A percentile compares a stretch with the other conserved stretches of the same genome.
These are phyloP conservation scores for Aspergillus funiculosus DNA, from an alignment of 495 filamentous ascomycete species.

Conservation along the genomic window DNA sequence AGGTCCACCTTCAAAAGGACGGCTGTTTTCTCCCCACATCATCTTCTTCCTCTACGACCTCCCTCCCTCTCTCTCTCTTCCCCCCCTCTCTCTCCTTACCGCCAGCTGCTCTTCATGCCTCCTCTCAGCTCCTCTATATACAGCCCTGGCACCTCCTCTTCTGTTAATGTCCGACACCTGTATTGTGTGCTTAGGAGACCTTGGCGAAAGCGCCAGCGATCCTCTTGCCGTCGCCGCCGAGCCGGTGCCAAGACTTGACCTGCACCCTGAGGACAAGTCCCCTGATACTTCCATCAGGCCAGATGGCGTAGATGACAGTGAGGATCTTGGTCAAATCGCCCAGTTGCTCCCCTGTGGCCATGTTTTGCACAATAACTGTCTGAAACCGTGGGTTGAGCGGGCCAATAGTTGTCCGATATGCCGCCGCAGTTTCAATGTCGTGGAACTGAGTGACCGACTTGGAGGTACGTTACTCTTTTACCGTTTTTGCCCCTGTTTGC, in stretches of 20 bases:
- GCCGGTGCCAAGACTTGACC: constrained; percentile 44
- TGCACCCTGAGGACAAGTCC: constrained; percentile 29
- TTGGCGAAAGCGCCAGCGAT: constrained; percentile 58
- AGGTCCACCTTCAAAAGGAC: constrained; percentile 45
- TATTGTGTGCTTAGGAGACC: constrained; percentile 92
- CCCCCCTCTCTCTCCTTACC: constrained; percentile 12
- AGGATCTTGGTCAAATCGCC: constrained; percentile 52
- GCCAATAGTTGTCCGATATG: constrained; percentile 98
- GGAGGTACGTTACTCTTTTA: constrained; percentile 59
- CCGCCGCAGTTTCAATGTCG: constrained; percentile 80
- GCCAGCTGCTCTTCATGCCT: constrained; percentile 45
- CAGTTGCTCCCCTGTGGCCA: constrained; percentile 75
- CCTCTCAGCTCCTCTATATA: constrained; percentile 28
- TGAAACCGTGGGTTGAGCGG: constrained; percentile 88
- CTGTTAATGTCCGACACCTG: constrained; percentile 82
- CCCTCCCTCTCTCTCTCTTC: constrained; percentile 19
- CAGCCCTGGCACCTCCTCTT: constrained; percentile 28
- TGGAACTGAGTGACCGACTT: constrained; percentile 70
- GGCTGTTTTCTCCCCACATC: constrained; percentile 36
- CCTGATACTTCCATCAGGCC: constrained; percentile 32
- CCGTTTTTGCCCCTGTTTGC: background rate
- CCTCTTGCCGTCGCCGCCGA: constrained; percentile 40
- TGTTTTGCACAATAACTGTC: constrained; percentile 82
- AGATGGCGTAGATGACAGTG: constrained; percentile 27
- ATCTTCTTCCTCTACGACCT: constrained; percentile 24